Conservation (phyloP, 768 basidiomycete genomes). For the Clavaria fumosa region DNA sequence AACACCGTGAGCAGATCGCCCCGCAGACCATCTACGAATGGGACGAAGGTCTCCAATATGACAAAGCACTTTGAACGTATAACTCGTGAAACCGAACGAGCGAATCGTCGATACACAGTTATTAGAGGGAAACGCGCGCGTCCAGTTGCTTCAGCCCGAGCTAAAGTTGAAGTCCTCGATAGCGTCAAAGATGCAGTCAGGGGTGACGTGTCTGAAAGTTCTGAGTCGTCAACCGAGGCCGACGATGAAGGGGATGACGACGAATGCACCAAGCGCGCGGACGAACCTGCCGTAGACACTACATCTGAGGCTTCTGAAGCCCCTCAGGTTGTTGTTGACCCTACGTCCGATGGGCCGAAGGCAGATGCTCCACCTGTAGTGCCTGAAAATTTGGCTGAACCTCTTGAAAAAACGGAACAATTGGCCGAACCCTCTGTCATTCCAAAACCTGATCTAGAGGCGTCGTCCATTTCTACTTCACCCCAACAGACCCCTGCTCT, state of each 20-base stretch:
- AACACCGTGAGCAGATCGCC: constrained; percentile 39
- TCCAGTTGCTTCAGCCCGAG: constrained; percentile 78
- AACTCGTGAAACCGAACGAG: constrained; percentile 54
- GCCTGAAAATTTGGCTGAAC: background rate
- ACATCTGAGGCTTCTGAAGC: constrained; percentile 14
- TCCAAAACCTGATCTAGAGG: constrained; percentile 7
- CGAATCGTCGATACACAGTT: constrained; percentile 68
- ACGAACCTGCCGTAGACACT: constrained; percentile 9
- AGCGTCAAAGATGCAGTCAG: constrained; percentile 84
- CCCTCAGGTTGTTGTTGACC: constrained; percentile 15
- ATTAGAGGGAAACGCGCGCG: constrained; percentile 78
- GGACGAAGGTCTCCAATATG: constrained; percentile 72
- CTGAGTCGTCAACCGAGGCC: constrained; percentile 45
- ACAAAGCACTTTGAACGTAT: constrained; percentile 85
- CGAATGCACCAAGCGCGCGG: constrained; percentile 20
- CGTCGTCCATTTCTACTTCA: constrained; percentile 26
- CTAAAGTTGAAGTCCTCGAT: constrained; percentile 76
- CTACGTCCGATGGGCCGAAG: constrained; percentile 13
- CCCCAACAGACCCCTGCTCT: constrained; percentile 51
- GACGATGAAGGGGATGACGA: constrained; percentile 40
- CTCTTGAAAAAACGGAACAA: background rate
- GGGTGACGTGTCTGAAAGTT: constrained; percentile 65
- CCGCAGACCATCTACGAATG: constrained; percentile 30
- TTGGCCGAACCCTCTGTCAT: background rate
- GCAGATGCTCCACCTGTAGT: constrained; percentile 4